phyloP scores from a whole-genome alignment of 225 moss, liverwort and hornwort species.

The Physcomitrellopsis africana region DNA sequence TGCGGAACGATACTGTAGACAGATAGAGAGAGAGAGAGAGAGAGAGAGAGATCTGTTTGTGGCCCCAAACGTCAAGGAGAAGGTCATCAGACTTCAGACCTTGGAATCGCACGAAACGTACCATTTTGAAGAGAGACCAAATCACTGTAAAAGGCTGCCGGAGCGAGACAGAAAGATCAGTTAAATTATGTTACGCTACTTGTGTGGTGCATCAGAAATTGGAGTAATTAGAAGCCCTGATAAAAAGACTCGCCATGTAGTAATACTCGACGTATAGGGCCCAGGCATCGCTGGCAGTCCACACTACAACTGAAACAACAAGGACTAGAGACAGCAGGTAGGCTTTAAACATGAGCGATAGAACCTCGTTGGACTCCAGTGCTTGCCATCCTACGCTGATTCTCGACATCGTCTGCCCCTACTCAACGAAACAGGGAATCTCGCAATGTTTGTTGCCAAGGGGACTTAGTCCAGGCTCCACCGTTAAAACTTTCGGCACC shows the following conservation, averaged over 20 bases:
- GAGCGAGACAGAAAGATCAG: too few relatives aligned
- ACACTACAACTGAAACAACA: conserved; percentile 39
- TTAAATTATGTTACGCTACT: too few relatives aligned
- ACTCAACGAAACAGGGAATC: background rate
- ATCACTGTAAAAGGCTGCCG: too few relatives aligned
- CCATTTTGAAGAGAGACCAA: too few relatives aligned
- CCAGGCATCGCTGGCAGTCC: conserved; percentile 40
- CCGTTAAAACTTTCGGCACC: background rate
- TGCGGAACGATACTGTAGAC: too few relatives aligned
- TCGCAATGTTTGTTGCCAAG: background rate
- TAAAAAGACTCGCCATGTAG: conserved; percentile 22
- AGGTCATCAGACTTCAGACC: too few relatives aligned
- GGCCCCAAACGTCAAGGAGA: too few relatives aligned
- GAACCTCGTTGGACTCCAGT: conserved; percentile 36
- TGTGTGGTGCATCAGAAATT: background rate
- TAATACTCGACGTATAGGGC: conserved; percentile 38
- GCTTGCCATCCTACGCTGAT: conserved; percentile 6
- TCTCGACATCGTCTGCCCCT: conserved; percentile 30
- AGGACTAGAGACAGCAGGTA: conserved; percentile 39
- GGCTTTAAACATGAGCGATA: conserved; percentile 46
- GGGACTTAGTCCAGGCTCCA: background rate
- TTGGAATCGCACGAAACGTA: too few relatives aligned
- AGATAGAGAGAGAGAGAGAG: too few relatives aligned
- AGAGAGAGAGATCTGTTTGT: too few relatives aligned
- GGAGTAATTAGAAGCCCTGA: conserved; percentile 16